Conservation (phyloP, 2,329 filamentous ascomycete genomes). For the Shiraia sp. region DNA sequence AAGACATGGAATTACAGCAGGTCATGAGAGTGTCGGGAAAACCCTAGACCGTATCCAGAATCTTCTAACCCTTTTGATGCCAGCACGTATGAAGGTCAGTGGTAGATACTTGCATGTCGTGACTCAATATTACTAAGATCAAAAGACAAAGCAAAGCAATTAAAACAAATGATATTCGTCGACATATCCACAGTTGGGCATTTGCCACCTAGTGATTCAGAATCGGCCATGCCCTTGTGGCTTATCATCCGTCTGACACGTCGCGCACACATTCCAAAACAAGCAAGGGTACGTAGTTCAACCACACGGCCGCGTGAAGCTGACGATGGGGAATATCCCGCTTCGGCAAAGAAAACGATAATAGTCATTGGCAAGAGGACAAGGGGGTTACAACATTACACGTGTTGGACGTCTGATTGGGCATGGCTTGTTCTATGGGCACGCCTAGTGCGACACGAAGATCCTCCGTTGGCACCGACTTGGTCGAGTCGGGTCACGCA, state of each 20-base stretch:
- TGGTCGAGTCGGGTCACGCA: not conserved
- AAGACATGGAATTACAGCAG: no score
- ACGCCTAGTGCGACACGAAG: constrained; percentile 10
- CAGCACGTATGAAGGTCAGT: no score
- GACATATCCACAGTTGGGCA: not conserved
- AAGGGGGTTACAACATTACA: not conserved
- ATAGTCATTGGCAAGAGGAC: not conserved
- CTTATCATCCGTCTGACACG: constrained; percentile 13
- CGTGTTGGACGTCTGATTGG: constrained; percentile 8
- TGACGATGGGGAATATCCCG: not conserved
- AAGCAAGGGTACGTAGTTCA: constrained; percentile 8
- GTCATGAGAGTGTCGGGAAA: no score
- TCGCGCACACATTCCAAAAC: constrained; percentile 16
- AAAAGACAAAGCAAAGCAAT: no score
- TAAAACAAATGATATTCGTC: not conserved
- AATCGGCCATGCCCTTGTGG: not conserved
- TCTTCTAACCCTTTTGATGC: no score
- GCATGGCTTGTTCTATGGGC: constrained; percentile 12
- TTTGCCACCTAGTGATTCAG: not conserved
- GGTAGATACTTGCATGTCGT: no score
- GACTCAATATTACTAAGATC: no score
- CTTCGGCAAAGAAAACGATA: no score
- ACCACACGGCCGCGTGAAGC: not conserved
- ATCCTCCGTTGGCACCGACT: not conserved
- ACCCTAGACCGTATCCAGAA: no score